phyloP scores from a whole-genome alignment of 2,329 filamentous ascomycete species.

The Helotiales sp. region DNA sequence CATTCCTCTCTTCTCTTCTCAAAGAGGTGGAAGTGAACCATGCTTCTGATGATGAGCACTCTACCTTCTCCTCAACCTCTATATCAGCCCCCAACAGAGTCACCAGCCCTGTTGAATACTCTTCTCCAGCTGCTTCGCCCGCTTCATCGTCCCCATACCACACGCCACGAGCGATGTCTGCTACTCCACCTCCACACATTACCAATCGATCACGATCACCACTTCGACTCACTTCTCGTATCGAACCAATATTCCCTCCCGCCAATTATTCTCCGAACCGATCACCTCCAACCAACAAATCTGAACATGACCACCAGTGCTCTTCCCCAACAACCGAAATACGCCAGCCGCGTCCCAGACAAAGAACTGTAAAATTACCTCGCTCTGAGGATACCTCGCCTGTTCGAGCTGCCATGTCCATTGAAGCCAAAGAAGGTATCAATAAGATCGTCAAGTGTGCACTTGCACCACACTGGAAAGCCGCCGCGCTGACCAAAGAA shows the following conservation, averaged over 20 bases:
- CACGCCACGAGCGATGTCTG: slow-evolving; percentile 69
- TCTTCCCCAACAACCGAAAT: slow-evolving; percentile 28
- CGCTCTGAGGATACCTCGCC: slow-evolving; percentile 65
- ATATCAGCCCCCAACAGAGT: slow-evolving; percentile 33
- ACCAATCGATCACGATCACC: slow-evolving; percentile 68
- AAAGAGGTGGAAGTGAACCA: slow-evolving; percentile 80
- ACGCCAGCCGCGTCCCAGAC: slow-evolving; percentile 41
- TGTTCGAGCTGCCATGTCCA: slow-evolving; percentile 67
- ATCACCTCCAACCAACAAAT: slow-evolving; percentile 47
- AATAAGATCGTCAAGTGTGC: slow-evolving; percentile 85
- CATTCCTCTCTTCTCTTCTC: slow-evolving; percentile 84
- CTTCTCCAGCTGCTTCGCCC: slow-evolving; percentile 72
- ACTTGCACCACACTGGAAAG: slow-evolving; percentile 77
- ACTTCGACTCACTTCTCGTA: slow-evolving; percentile 70
- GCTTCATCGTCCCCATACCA: slow-evolving; percentile 66
- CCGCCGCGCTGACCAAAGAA: slow-evolving; percentile 79
- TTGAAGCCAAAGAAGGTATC: slow-evolving; percentile 85
- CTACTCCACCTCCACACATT: slow-evolving; percentile 71
- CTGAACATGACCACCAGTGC: slow-evolving; percentile 33
- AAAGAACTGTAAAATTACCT: slow-evolving; percentile 42
- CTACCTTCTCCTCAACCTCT: slow-evolving; percentile 31
- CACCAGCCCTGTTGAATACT: slow-evolving; percentile 49
- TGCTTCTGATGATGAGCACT: slow-evolving; percentile 60
- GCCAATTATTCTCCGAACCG: slow-evolving; percentile 73
- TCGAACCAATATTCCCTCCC: slow-evolving; percentile 75